Evolutionary conservation across 805 yeast genomes (phyloP).

Genomic region (Zygoascus bituminiphila): DNA sequence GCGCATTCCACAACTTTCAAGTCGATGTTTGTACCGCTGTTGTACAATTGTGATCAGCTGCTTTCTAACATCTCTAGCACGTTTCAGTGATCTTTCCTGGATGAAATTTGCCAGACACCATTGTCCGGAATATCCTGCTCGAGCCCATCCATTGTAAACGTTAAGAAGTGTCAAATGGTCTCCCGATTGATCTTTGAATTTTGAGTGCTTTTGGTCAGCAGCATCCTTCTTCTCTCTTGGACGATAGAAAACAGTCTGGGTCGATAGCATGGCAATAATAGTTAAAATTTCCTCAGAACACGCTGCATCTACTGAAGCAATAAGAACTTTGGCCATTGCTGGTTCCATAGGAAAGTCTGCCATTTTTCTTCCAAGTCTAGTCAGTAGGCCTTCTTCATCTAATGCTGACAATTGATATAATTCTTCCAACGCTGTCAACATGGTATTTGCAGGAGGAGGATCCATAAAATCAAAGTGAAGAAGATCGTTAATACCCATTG

Average conservation of each 20-base stretch:
- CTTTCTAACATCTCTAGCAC: constrained; percentile 61
- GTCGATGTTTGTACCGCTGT: constrained; percentile 22
- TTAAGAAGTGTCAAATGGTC: constrained; percentile 75
- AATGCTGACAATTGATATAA: constrained; percentile 84
- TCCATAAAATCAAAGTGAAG: constrained; percentile 85
- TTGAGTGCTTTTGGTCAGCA: constrained; percentile 56
- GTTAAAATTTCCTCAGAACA: constrained; percentile 66
- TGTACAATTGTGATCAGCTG: constrained; percentile 52
- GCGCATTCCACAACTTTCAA: constrained; percentile 27
- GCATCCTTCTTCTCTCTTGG: constrained; percentile 54
- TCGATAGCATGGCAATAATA: constrained; percentile 77
- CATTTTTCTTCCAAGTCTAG: constrained; percentile 74
- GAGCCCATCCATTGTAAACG: constrained; percentile 70
- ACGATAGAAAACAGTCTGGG: constrained; percentile 59
- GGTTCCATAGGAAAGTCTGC: constrained; percentile 91
- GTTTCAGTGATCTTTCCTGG: constrained; percentile 61
- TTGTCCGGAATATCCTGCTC: constrained; percentile 52
- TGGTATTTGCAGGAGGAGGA: constrained; percentile 66
- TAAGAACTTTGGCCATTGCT: constrained; percentile 67
- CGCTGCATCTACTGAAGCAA: constrained; percentile 50
- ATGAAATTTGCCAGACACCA: constrained; percentile 86
- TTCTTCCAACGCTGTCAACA: constrained; percentile 69
- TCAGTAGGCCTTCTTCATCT: constrained; percentile 68
- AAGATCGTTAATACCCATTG: constrained; percentile 78
- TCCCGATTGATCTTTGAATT: constrained; percentile 50